Percentiles rank a stretch among this genome's conserved stretches.
Evolutionary conservation across 805 yeast genomes (phyloP).

Genomic region (Suhomyces kilbournensis): DNA sequence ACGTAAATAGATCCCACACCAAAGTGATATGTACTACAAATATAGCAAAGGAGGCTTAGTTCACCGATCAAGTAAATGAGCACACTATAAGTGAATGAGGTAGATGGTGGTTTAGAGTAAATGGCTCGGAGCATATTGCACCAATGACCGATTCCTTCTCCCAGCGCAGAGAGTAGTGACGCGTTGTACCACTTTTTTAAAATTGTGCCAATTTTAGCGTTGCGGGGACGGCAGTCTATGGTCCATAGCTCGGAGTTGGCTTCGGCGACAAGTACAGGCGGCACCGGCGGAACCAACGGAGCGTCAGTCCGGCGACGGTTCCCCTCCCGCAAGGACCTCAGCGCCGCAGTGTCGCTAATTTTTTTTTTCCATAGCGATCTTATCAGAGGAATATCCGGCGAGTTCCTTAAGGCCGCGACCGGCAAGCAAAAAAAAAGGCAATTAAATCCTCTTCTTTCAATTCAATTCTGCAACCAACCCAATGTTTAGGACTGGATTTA

Average conservation of each 20-base stretch:
- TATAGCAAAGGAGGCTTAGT: neutral
- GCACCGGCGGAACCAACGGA: neutral
- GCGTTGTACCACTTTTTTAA: too few species aligned
- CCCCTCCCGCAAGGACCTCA: neutral
- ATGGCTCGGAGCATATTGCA: neutral
- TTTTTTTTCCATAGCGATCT: neutral
- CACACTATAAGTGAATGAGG: neutral
- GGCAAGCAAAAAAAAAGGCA: neutral
- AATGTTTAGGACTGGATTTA: slow-evolving; percentile 1
- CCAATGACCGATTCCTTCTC: too few species aligned
- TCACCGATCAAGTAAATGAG: neutral
- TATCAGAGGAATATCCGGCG: neutral
- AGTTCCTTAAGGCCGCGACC: neutral
- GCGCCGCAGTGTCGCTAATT: neutral
- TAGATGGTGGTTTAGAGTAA: too few species aligned
- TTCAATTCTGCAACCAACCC: neutral
- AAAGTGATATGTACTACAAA: too few species aligned
- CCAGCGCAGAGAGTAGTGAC: too few species aligned
- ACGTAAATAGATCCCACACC: too few species aligned
- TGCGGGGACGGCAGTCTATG: neutral
- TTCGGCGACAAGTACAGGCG: neutral
- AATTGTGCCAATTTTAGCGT: too few species aligned
- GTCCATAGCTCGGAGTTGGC: neutral
- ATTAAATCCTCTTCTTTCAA: neutral
- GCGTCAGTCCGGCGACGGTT: neutral